Conservation (phyloP, 768 basidiomycete species). For the Mrakia frigida region DNA sequence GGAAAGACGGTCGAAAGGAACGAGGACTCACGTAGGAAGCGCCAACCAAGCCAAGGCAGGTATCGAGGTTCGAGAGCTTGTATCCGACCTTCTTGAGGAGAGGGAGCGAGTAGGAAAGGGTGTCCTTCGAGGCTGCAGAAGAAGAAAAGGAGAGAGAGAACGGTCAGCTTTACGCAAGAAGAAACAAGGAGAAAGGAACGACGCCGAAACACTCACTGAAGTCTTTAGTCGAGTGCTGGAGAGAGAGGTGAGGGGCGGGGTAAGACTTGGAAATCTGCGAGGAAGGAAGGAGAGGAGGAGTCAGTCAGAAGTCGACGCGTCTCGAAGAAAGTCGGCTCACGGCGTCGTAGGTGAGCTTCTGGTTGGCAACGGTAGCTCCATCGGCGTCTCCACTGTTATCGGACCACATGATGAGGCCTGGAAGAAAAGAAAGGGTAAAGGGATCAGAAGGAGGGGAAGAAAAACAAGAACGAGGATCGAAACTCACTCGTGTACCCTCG, state of each 20-base stretch:
- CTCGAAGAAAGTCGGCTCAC: not conserved
- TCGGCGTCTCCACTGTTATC: not conserved
- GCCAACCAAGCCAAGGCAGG: not conserved
- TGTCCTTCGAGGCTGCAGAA: not conserved
- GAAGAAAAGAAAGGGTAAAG: not conserved
- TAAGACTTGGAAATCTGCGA: not conserved
- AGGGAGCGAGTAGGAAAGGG: not conserved
- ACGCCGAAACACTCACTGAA: not conserved
- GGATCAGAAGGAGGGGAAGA: not conserved
- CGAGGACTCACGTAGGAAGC: not conserved
- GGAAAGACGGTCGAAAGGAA: not conserved
- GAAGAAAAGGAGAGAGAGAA: not conserved
- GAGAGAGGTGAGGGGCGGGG: not conserved
- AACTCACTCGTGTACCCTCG: not conserved
- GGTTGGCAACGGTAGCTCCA: not conserved
- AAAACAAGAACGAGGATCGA: not conserved
- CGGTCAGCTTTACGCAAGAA: too few species aligned
- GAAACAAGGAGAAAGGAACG: too few species aligned
- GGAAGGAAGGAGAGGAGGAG: not conserved
- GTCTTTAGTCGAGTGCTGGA: not conserved
- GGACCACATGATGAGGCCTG: not conserved
- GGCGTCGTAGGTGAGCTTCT: not conserved
- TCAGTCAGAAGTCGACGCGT: not conserved
- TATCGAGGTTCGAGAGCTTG: not conserved
- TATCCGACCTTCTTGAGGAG: not conserved